Percentiles rank a stretch among this genome's conserved stretches.
Conservation (phyloP, 148 eudicot species). For the Amaranthus cruentus region DNA sequence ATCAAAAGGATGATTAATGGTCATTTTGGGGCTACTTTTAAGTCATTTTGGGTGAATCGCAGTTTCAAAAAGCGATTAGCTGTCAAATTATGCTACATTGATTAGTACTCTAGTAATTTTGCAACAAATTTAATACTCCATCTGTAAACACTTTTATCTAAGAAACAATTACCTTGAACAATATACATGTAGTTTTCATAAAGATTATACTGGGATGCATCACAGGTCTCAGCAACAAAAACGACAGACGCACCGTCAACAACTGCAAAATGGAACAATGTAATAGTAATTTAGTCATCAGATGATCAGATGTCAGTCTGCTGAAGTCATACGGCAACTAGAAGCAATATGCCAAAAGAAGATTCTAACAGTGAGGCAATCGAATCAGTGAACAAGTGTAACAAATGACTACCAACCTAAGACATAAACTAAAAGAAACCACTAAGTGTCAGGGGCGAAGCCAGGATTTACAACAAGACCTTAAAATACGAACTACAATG, state of each 20-base stretch:
- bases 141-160: not conserved
- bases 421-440: not conserved
- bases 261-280: slow-evolving; percentile 47
- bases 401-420: not conserved
- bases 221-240: slow-evolving; percentile 42
- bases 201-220: slow-evolving; percentile 33
- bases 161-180: slow-evolving; percentile 65
- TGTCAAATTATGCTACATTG: not conserved
- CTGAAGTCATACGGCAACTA: not conserved
- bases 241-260: slow-evolving; percentile 72
- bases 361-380: not conserved
- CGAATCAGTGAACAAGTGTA: not conserved
- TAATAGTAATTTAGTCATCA: not conserved
- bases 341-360: not conserved
- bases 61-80: too few species aligned
- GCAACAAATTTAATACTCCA: not conserved
- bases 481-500: not conserved
- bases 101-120: not conserved
- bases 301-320: not conserved
- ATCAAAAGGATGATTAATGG: too few species aligned
- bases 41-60: too few species aligned
- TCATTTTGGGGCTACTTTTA: too few species aligned
- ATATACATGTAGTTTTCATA: slow-evolving; percentile 53
- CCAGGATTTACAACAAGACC: not conserved
- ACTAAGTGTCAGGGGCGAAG: not conserved